These are phyloP conservation scores for Cymodocea nodosa DNA, from an alignment of 116 monocot species.

Conservation along the genomic window DNA sequence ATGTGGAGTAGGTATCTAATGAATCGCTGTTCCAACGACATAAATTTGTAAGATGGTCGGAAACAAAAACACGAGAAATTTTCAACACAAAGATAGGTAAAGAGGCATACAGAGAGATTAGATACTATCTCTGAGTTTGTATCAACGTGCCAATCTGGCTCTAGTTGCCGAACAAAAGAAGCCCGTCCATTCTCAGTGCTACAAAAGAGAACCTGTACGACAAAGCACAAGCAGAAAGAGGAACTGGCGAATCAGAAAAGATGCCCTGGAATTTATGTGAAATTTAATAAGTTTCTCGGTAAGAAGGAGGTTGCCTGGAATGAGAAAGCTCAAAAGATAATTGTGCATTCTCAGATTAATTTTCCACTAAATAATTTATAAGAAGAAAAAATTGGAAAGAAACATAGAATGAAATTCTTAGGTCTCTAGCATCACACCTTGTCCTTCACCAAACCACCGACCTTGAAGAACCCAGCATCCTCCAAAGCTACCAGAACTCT, in stretches of 20 bases:
- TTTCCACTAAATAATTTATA: not conserved
- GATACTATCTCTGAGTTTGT: conserved; percentile 66
- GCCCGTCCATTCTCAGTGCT: conserved; percentile 78
- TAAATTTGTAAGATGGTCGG: not conserved
- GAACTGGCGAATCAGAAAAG: not conserved
- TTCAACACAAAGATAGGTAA: not conserved
- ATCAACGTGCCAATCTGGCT: conserved; percentile 87
- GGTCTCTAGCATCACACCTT: conserved; percentile 39
- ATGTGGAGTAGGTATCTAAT: conserved; percentile 69
- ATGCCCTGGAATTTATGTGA: not conserved
- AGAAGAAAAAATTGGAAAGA: no score
- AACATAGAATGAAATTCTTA: not conserved
- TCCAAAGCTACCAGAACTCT: conserved; percentile 77
- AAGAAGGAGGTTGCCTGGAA: not conserved
- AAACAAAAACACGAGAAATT: not conserved
- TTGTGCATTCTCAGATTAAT: not conserved
- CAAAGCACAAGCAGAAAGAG: not conserved
- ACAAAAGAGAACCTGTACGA: conserved; percentile 79
- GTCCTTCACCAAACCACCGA: conserved; percentile 59
- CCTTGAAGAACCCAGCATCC: conserved; percentile 69
- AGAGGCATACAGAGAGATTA: conserved; percentile 55
- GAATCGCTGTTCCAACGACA: conserved; percentile 48
- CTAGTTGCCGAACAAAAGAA: conserved; percentile 93
- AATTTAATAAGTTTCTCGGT: not conserved
- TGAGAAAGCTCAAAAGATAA: not conserved